A percentile compares a stretch with the other conserved stretches of the same genome.
Evolutionary conservation across 805 yeast species (phyloP).

Genomic region (Monosporozyma siamensis): DNA sequence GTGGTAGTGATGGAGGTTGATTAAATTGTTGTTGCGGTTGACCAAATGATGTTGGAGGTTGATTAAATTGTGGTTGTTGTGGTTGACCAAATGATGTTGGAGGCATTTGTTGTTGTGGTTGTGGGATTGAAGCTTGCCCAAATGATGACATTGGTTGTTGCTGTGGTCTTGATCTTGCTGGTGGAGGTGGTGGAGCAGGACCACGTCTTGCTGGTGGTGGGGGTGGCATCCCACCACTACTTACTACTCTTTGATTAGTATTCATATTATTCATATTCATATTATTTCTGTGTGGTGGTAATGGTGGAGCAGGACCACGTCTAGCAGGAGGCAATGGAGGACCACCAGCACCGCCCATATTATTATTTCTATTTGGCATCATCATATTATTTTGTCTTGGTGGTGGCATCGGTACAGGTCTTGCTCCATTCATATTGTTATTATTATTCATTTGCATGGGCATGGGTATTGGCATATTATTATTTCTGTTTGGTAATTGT

Average conservation of each 20-base stretch:
- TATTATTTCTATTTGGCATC: conserved; percentile 5
- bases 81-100: neutral
- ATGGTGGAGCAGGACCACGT: conserved; percentile 28
- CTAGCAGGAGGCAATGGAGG: conserved; percentile 26
- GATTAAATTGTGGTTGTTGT: neutral
- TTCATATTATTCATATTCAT: neutral
- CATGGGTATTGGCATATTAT: neutral
- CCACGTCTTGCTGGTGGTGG: conserved; percentile 15
- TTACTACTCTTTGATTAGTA: neutral
- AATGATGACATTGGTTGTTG: neutral
- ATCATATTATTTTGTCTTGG: conserved; percentile 4
- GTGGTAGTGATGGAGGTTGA: conserved; percentile 1
- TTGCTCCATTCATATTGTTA: conserved; percentile 1
- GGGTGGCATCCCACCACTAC: conserved; percentile 17
- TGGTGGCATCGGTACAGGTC: conserved; percentile 2
- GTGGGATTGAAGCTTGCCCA: conserved; percentile 4
- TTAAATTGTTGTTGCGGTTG: neutral
- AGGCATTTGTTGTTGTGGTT: conserved; percentile 3
- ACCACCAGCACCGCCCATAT: neutral
- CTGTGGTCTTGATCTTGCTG: conserved; percentile 12
- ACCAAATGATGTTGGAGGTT: neutral
- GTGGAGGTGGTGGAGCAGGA: conserved; percentile 19
- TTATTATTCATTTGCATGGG: conserved; percentile 10
- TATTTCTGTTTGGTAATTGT: conserved; percentile 12
- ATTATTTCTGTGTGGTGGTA: conserved; percentile 16